A percentile compares a stretch with the other conserved stretches of the same genome.
Evolutionary conservation across 116 monocot genomes (phyloP).

Genomic region (Papilionanthe hybrid): DNA sequence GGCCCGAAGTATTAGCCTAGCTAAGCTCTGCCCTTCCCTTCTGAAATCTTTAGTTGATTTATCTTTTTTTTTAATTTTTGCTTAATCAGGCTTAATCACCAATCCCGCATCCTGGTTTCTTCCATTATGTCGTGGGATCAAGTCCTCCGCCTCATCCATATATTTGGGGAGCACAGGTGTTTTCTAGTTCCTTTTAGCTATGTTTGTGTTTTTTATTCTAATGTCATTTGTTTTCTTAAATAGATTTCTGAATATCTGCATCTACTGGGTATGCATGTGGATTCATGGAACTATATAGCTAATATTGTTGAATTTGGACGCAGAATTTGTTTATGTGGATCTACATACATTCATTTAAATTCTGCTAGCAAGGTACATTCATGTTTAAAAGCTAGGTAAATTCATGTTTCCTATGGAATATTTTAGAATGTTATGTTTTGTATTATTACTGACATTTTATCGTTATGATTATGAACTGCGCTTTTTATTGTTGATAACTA

Average conservation of each 20-base stretch:
- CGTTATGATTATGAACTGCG: too few relatives aligned
- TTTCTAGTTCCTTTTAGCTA: not conserved
- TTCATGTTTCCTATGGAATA: too few relatives aligned
- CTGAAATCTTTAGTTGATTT: too few relatives aligned
- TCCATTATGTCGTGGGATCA: constrained; percentile 48
- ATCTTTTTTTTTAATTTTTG: constrained; percentile 7
- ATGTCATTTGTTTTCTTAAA: not conserved
- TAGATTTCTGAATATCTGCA: not conserved
- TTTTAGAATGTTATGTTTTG: too few relatives aligned
- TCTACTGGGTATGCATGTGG: not conserved
- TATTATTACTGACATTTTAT: too few relatives aligned
- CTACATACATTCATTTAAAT: too few relatives aligned
- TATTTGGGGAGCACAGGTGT: constrained; percentile 89
- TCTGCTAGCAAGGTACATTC: too few relatives aligned
- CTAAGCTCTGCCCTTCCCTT: too few relatives aligned
- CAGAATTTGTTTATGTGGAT: not conserved
- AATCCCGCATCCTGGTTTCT: constrained; percentile 63
- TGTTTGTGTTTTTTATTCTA: not conserved
- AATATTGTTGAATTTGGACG: not conserved
- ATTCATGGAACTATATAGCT: not conserved
- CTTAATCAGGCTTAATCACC: constrained; percentile 72
- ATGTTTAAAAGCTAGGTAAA: too few relatives aligned
- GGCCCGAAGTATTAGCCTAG: too few relatives aligned
- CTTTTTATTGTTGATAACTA: too few relatives aligned
- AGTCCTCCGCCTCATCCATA: constrained; percentile 68